phyloP scores from a whole-genome alignment of 2,329 filamentous ascomycete species.

The Ceratocystis lukuohia region DNA sequence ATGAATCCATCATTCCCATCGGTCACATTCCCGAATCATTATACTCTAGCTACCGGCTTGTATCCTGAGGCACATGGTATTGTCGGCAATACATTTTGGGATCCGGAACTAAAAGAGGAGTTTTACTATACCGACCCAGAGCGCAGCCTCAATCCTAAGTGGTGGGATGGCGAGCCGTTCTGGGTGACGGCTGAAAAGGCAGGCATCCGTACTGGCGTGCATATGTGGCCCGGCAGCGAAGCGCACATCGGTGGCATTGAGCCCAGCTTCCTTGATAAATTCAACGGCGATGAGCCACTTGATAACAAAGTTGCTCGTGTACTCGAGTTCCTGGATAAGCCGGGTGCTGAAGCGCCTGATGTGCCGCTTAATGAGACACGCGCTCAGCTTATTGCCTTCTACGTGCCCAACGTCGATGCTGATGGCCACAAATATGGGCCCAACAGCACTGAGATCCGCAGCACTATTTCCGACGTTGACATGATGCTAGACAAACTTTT shows the following conservation, averaged over 20 bases:
- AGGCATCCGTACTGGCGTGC: conserved; percentile 65
- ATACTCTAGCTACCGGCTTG: conserved; percentile 79
- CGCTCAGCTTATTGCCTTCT: conserved; percentile 84
- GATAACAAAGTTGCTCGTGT: conserved; percentile 65
- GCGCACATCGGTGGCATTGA: conserved; percentile 64
- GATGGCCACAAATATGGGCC: conserved; percentile 83
- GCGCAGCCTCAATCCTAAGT: conserved; percentile 68
- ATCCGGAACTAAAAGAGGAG: conserved; percentile 58
- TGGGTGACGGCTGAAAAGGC: conserved; percentile 87
- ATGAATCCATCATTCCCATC: conserved; percentile 93
- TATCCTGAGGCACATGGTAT: conserved; percentile 89
- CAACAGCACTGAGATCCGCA: conserved; percentile 80
- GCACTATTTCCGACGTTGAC: conserved; percentile 69
- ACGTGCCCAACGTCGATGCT: conserved; percentile 82
- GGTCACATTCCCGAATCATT: conserved; percentile 94
- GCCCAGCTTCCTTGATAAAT: conserved; percentile 72
- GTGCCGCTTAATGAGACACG: conserved; percentile 39
- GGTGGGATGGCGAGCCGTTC: conserved; percentile 90
- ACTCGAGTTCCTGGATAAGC: conserved; percentile 70
- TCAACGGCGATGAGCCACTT: conserved; percentile 63
- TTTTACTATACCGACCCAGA: conserved; percentile 77
- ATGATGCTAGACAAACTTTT: conserved; percentile 68
- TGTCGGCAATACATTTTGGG: conserved; percentile 92
- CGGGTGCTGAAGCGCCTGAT: conserved; percentile 50
- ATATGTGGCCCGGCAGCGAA: conserved; percentile 98